These are phyloP conservation scores for Avena sativa DNA, from an alignment of 176 grass and related monocot genomes.

Conservation along the genomic window DNA sequence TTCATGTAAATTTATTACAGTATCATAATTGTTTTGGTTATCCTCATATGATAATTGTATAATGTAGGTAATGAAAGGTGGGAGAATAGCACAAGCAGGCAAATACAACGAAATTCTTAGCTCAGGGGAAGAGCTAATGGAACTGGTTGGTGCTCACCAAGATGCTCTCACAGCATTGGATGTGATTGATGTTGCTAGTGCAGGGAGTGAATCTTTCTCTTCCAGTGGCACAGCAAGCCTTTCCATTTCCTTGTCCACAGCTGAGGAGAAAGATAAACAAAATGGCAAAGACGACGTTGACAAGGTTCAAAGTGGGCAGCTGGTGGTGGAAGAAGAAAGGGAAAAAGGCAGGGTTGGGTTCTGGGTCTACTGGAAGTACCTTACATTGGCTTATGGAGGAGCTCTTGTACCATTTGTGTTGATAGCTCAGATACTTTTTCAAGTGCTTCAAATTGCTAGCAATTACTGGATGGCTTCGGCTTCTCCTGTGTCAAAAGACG, in stretches of 20 bases:
- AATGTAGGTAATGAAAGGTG: slow-evolving; percentile 75
- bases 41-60: neutral
- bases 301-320: slow-evolving; percentile 56
- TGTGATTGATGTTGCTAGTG: slow-evolving; percentile 23
- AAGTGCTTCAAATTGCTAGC: slow-evolving; percentile 83
- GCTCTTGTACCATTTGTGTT: slow-evolving; percentile 76
- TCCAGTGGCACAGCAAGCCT: slow-evolving; percentile 1
- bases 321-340: slow-evolving; percentile 92
- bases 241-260: slow-evolving; percentile 25
- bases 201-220: slow-evolving; percentile 16
- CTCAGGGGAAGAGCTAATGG: slow-evolving; percentile 75
- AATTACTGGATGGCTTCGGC: slow-evolving; percentile 98
- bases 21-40: neutral
- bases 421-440: slow-evolving; percentile 76
- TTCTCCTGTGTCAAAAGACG: slow-evolving; percentile 65
- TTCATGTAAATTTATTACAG: slow-evolving; percentile 6
- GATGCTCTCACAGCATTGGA: slow-evolving; percentile 56
- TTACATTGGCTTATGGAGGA: slow-evolving; percentile 81
- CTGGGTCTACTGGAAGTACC: slow-evolving; percentile 89
- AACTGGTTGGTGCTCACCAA: slow-evolving; percentile 76
- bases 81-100: slow-evolving; percentile 74
- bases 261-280: slow-evolving; percentile 34
- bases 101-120: slow-evolving; percentile 68
- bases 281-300: slow-evolving; percentile 40
- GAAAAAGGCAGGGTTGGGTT: slow-evolving; percentile 86